Percentiles rank a stretch among this genome's conserved stretches.
These are phyloP conservation scores for Backusella tuberculispora DNA, from an alignment of 192 early-diverging fungal species.

Conservation along the genomic window DNA sequence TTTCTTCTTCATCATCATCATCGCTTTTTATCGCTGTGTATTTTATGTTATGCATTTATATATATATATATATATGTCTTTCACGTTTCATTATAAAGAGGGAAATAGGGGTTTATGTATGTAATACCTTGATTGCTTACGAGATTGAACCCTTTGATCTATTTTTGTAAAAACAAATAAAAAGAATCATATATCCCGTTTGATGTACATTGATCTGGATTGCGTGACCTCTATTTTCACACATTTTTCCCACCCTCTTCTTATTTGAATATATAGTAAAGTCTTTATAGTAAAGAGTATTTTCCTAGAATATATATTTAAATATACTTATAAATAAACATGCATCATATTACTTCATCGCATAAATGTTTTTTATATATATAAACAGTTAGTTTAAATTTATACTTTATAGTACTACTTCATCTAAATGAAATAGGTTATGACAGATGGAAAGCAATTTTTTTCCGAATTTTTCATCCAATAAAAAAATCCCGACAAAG, in stretches of 20 bases:
- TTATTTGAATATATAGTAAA: neutral
- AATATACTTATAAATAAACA: too few relatives aligned
- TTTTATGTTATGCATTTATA: neutral
- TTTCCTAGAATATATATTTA: too few relatives aligned
- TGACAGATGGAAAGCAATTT: neutral
- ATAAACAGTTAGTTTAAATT: too few relatives aligned
- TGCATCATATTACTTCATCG: too few relatives aligned
- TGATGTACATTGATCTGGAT: neutral
- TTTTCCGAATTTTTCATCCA: slow-evolving; percentile 1
- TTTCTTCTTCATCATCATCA: too few relatives aligned
- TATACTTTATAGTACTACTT: too few relatives aligned
- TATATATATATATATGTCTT: neutral
- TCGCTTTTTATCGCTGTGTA: too few relatives aligned
- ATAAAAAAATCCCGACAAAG: neutral
- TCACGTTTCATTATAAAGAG: neutral
- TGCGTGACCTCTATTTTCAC: neutral
- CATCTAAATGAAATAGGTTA: neutral
- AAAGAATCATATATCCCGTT: neutral
- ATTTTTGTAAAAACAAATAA: neutral
- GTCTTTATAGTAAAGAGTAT: too few relatives aligned
- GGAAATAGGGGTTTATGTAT: neutral
- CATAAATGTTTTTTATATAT: too few relatives aligned
- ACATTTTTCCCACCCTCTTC: neutral
- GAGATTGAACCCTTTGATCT: slow-evolving; percentile 4
- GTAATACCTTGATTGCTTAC: neutral